A percentile compares a stretch with the other conserved stretches of the same genome.
These are phyloP conservation scores for Aspergillus affinis DNA, from an alignment of 495 filamentous ascomycete species.

Conservation along the genomic window DNA sequence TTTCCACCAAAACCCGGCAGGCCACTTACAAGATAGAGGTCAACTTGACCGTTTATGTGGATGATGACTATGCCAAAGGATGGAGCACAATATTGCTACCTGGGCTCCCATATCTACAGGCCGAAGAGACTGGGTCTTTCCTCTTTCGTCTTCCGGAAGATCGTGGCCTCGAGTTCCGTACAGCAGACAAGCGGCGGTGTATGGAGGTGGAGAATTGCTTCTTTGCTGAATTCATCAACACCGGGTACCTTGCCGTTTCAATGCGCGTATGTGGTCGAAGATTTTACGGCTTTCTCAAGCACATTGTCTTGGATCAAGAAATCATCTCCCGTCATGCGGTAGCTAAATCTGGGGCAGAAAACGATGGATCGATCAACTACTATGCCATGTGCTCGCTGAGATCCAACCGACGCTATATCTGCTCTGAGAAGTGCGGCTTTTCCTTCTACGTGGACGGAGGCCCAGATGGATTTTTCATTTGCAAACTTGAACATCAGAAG, in stretches of 20 bases:
- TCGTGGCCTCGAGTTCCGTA: conserved; percentile 36
- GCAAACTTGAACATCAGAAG: conserved; percentile 15
- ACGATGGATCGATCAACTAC: conserved; percentile 20
- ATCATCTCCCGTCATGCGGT: conserved; percentile 19
- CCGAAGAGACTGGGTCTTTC: conserved; percentile 28
- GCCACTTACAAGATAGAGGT: conserved; percentile 6
- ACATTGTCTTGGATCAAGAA: conserved; percentile 34
- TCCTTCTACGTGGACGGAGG: conserved; percentile 34
- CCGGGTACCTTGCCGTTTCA: conserved; percentile 27
- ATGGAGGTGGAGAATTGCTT: conserved; percentile 34
- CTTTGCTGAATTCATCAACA: conserved; percentile 31
- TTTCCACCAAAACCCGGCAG: too few relatives aligned
- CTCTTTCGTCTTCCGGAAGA: conserved; percentile 30
- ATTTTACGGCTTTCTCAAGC: conserved; percentile 33
- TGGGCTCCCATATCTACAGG: conserved; percentile 30
- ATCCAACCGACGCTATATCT: conserved; percentile 33
- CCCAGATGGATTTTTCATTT: conserved; percentile 30
- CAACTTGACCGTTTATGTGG: conserved; percentile 22
- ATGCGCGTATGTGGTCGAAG: conserved; percentile 29
- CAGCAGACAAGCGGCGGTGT: conserved; percentile 27
- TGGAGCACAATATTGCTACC: conserved; percentile 34
- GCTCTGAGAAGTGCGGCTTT: conserved; percentile 35
- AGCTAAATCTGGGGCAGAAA: conserved; percentile 1
- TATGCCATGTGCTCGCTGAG: conserved; percentile 34
- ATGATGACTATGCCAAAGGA: conserved; percentile 20